Evolutionary conservation across 2,329 filamentous ascomycete species (phyloP), one percentile per base, ranked within the genome.

Genomic region (Achaetomium macrosporum): DNA sequence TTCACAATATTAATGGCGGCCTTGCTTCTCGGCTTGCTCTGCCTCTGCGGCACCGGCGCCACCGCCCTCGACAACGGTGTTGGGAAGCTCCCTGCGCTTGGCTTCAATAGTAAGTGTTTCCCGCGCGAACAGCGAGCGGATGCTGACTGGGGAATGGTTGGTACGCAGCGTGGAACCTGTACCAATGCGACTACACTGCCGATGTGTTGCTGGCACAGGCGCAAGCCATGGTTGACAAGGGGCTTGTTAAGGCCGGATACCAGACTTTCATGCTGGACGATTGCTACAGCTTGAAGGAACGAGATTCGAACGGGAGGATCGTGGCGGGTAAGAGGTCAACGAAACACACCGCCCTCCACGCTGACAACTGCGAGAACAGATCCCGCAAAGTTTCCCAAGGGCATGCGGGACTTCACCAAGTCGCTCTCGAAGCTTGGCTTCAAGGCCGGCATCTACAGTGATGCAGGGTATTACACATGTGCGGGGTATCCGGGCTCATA

Each of bases 261-360:
- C n/a, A 52, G 53, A 45, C 30, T 1, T 55, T 55, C 19, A 51
- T 52, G 53, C 49, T 55, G 15, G 53, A 55, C 15, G 53, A 55
- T 10, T 55, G 53, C 37, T 55, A 55, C 45, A 46, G 40, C 36
- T n/a, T 52, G 11, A 51, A 46, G 36, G 33, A 51, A 16, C 44
- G 53, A 8, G 37, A 49, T 29, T 1, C 9, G 2, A 42, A 55
- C 12, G 48, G 53, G 3, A 42, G 15, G 2, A 55, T 55, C 30
- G 49, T 55, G 3, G 53, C 29, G 30, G 53, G 53, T 55, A 37
- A 42, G 42, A 16, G 12, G 8, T 9, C 25, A 12, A 15, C 10
- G 11, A 35, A 35, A 35, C 31, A 20, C 16, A 5, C 5, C n/a
- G 15, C 10, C 15, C 2, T 39, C 15, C 7, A 15, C 5, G n/a